These are phyloP conservation scores for Tuber magnatum DNA, from an alignment of 495 filamentous ascomycete species.

Conservation along the genomic window DNA sequence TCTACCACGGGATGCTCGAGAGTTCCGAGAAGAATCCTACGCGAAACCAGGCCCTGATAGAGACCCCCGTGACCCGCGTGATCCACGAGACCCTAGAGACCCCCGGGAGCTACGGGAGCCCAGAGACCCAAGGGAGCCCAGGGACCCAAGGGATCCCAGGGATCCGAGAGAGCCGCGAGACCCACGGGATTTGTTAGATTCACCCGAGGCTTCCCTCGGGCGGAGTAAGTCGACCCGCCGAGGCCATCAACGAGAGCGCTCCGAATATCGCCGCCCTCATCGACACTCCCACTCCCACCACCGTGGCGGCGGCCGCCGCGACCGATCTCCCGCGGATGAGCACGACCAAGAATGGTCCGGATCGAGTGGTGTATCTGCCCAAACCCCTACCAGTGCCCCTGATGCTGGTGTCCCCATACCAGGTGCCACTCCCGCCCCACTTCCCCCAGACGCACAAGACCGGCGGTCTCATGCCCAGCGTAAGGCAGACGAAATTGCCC, in stretches of 20 bases:
- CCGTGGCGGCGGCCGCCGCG: slow-evolving; percentile 26
- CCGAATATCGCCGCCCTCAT: slow-evolving; percentile 22
- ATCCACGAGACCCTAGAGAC: neutral
- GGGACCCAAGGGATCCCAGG: neutral
- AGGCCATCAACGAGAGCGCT: slow-evolving; percentile 25
- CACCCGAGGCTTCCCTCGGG: neutral
- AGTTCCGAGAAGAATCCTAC: slow-evolving; percentile 4
- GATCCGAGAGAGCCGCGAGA: neutral
- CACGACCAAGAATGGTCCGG: slow-evolving; percentile 28
- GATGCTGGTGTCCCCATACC: slow-evolving; percentile 13
- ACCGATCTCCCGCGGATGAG: slow-evolving; percentile 25
- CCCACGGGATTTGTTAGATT: neutral
- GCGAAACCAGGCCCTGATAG: slow-evolving; percentile 8
- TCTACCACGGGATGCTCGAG: slow-evolving; percentile 10
- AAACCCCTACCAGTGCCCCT: slow-evolving; percentile 20
- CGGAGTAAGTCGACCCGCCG: slow-evolving; percentile 7
- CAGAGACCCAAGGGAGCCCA: neutral
- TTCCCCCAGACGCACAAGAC: neutral
- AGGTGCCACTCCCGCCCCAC: slow-evolving; percentile 3
- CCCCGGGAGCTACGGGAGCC: neutral
- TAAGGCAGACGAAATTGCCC: slow-evolving; percentile 17
- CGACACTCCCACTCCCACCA: slow-evolving; percentile 28
- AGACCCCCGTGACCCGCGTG: neutral
- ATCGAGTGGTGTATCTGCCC: slow-evolving; percentile 23
- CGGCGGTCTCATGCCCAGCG: slow-evolving; percentile 11